A percentile compares a stretch with the other conserved stretches of the same genome.
Evolutionary conservation across 2,329 filamentous ascomycete species (phyloP).

Genomic region (Monosporascus sp.): DNA sequence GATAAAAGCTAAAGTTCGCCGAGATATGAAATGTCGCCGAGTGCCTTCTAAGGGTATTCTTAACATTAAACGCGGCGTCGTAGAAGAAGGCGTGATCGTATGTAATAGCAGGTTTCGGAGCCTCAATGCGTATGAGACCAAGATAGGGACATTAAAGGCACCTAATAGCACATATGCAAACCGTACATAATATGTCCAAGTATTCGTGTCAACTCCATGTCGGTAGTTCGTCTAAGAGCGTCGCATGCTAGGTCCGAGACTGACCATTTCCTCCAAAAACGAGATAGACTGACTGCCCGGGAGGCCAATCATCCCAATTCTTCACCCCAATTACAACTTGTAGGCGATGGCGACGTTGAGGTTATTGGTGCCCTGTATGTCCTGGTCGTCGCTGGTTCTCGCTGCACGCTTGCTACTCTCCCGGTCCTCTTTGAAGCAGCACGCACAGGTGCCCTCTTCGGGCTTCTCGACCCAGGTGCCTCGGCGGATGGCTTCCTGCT

Average conservation of each 20-base stretch:
- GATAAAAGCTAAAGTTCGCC: neutral
- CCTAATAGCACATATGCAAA: neutral
- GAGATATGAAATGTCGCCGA: neutral
- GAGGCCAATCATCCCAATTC: neutral
- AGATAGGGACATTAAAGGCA: neutral
- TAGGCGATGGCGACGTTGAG: neutral
- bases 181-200: neutral
- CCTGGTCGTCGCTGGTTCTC: neutral
- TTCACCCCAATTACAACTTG: neutral
- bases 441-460: constrained; percentile 15
- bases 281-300: neutral
- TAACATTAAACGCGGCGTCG: neutral
- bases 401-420: constrained; percentile 5
- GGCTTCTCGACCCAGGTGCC: constrained; percentile 17
- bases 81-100: too few relatives aligned
- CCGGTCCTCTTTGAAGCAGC: constrained; percentile 19
- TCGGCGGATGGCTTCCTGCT: constrained; percentile 8
- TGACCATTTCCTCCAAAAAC: too few relatives aligned
- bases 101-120: too few relatives aligned
- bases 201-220: neutral
- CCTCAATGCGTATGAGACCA: neutral
- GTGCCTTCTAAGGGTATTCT: neutral
- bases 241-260: neutral
- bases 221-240: neutral
- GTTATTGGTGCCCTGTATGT: neutral